These are phyloP conservation scores for Termitomyces sp. DNA, from an alignment of 768 basidiomycete species.

Conservation along the genomic window DNA sequence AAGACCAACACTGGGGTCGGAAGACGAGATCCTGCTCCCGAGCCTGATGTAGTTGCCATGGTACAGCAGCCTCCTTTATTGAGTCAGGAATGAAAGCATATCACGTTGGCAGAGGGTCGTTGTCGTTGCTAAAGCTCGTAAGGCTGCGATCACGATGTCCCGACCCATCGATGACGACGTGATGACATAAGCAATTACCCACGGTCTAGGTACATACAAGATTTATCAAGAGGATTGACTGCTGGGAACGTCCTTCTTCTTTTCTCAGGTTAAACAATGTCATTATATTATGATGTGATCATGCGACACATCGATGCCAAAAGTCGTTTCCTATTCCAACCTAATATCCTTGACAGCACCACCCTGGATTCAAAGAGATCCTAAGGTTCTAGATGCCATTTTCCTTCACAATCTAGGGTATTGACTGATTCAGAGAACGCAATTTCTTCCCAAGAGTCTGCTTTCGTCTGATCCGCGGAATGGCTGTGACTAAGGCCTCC, in stretches of 20 bases:
- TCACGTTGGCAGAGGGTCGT: neutral
- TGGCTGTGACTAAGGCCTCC: neutral
- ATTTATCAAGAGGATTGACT: neutral
- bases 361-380: too few relatives aligned
- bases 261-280: neutral
- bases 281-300: neutral
- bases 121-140: conserved; percentile 1
- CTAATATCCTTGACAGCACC: neutral
- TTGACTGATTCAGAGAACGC: too few relatives aligned
- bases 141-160: neutral
- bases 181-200: neutral
- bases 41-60: conserved; percentile 16
- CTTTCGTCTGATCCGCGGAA: neutral
- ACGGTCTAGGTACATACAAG: neutral
- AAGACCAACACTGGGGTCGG: conserved; percentile 51
- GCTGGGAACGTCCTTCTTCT: neutral
- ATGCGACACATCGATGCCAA: neutral
- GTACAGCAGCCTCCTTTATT: neutral
- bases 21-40: conserved; percentile 56
- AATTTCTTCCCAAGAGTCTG: neutral
- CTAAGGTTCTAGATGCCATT: neutral
- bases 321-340: neutral
- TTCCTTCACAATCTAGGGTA: neutral
- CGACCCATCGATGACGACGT: neutral
- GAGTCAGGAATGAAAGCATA: neutral